Conservation (phyloP, 805 yeast genomes). For the Myxozyma neotropica region DNA sequence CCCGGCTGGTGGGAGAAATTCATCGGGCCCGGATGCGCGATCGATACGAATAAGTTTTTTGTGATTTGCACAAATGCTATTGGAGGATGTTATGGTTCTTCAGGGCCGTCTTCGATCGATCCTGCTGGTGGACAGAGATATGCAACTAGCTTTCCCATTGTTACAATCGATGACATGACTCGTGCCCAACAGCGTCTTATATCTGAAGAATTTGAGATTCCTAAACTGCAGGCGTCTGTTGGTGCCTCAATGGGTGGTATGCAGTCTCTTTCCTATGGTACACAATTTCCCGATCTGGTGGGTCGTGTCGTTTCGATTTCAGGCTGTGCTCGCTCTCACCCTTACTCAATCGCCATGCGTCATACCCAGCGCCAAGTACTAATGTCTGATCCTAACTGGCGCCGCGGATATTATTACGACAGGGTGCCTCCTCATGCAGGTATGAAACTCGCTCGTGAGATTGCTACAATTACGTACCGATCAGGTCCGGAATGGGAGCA, state of each 20-base stretch:
- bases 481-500: constrained; percentile 98
- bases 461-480: constrained; percentile 90
- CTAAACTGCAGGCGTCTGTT: constrained; percentile 71
- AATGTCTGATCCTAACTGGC: constrained; percentile 96
- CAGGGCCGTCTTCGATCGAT: constrained; percentile 84
- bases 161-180: constrained; percentile 87
- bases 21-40: constrained; percentile 75
- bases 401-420: constrained; percentile 82
- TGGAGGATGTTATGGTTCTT: constrained; percentile 94
- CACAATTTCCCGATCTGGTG: constrained; percentile 78
- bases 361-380: constrained; percentile 90
- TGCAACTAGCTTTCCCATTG: constrained; percentile 85
- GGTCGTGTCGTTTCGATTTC: constrained; percentile 75
- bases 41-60: constrained; percentile 81
- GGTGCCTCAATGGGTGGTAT: constrained; percentile 99
- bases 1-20: constrained; percentile 98
- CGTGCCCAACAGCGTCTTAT: constrained; percentile 80
- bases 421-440: constrained; percentile 87
- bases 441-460: constrained; percentile 90
- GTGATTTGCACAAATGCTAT: constrained; percentile 87
- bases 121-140: constrained; percentile 68
- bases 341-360: constrained; percentile 90
- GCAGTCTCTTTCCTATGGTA: constrained; percentile 88
- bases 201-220: constrained; percentile 60
- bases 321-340: constrained; percentile 93